Evolutionary conservation across 2,329 filamentous ascomycete species (phyloP).

Genomic region (Pseudogymnoascus sp.): DNA sequence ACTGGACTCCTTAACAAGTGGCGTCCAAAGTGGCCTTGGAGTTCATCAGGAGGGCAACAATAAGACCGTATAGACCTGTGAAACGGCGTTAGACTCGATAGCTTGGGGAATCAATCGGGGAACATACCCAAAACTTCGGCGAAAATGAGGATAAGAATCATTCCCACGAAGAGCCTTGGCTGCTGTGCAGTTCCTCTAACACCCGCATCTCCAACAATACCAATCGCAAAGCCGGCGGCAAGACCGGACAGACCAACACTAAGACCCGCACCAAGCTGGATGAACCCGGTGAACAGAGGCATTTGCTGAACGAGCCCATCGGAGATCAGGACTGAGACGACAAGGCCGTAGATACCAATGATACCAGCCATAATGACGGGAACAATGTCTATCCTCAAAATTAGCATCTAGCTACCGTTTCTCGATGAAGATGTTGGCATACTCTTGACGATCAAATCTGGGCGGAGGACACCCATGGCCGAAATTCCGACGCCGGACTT

Average conservation of each 20-base stretch:
- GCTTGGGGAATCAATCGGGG: neutral
- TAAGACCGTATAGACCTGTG: slow-evolving; percentile 93
- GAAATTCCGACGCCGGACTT: slow-evolving; percentile 99
- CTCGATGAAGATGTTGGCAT: slow-evolving; percentile 35
- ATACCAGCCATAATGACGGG: slow-evolving; percentile 99
- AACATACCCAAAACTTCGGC: slow-evolving; percentile 70
- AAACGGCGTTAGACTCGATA: slow-evolving; percentile 23
- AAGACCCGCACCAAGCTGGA: slow-evolving; percentile 78
- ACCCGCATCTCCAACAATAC: slow-evolving; percentile 83
- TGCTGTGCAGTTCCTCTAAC: slow-evolving; percentile 73
- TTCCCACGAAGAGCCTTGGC: slow-evolving; percentile 64
- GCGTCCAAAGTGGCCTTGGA: slow-evolving; percentile 69
- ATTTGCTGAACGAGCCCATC: slow-evolving; percentile 67
- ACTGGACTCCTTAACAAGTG: slow-evolving; percentile 45
- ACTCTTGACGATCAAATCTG: slow-evolving; percentile 99
- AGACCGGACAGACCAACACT: slow-evolving; percentile 76
- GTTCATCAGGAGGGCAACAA: slow-evolving; percentile 99
- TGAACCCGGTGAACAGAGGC: slow-evolving; percentile 74
- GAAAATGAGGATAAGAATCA: slow-evolving; percentile 82
- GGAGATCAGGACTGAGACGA: slow-evolving; percentile 81
- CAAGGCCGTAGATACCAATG: slow-evolving; percentile 96
- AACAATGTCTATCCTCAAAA: slow-evolving; percentile 69
- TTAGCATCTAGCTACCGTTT: slow-evolving; percentile 15
- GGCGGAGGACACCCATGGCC: slow-evolving; percentile 94
- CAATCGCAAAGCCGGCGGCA: slow-evolving; percentile 79